Base-by-base conservation (phyloP, 2,329 filamentous ascomycete genomes). In the Phyllosticta capitalensis region DNA sequence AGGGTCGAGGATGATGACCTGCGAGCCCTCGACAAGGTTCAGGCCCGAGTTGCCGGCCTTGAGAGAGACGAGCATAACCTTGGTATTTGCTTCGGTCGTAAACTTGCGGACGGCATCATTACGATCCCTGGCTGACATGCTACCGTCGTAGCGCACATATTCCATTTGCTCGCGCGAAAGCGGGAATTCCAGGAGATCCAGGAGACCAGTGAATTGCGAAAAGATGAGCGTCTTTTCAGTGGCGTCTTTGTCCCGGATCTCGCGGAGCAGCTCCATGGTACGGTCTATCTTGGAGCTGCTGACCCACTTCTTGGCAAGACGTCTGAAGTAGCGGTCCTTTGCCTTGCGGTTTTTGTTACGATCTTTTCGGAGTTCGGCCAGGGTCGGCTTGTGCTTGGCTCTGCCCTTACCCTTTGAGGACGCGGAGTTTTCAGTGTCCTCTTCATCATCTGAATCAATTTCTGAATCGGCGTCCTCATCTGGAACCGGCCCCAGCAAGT, bases 1-100 rank as follows among this genome's bases (percentile, higher is more conserved):
- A 0, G 91, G 91, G 69, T 96, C 91, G 68, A 95, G 84, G 64
- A 96, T 88, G 71, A 96, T 90, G 65, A 96, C 89, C 63, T 90
- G 87, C 1, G 86, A 90, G 0, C 91, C 92, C 19, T 85, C 83
- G 48, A 88, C 89, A 21, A 96, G 80, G 68, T 96, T 96, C 52
- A 96, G 81, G 1, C 92, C 92, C 0, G 91, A 85, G 66, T 92
- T 92, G 33, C 89, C 89, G 1, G 89, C 89, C 66, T 89, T 90
- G 54, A 92, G 78, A 1, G 87, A 91, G 1, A 92, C 83, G 2
- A 94, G 79, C 81, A 94, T 88, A 68, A 92, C 79, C 62, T 81
- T 84, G 67, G 81, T 79, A 50, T 80, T 70, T 0, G 79, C 74
- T 5, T 83, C 75, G 51, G 87, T 83, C 49, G 81, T 82, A 71